Evolutionary conservation across 2,329 filamentous ascomycete species (phyloP), one percentile per base, ranked within the genome.

Genomic region (Lachnum nothofagi): DNA sequence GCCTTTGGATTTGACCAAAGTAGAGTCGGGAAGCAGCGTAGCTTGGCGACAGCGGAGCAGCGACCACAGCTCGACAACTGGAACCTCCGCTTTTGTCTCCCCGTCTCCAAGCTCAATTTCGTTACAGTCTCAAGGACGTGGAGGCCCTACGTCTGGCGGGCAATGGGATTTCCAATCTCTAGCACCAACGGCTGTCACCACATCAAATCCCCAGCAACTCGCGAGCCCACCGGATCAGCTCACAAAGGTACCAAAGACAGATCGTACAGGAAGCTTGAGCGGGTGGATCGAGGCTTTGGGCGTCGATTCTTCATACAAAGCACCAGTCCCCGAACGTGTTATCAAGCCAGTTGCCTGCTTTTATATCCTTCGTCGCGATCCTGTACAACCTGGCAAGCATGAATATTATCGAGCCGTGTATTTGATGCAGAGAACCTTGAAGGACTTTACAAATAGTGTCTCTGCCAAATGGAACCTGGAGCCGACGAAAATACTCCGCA

Each of bases 271-370:
- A 8, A 80, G 78, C 20, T 72, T 90, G 23, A 85, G 81, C 52
- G 86, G 87, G 5, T 95, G 86, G 83, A 93, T 97, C 54, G 90
- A 96, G 65, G 89, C 90, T 1, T 70, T 95, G 6, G 93, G 89
- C 25, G 88, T 97, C n/a, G 93, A 97, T 65, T 74, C 83, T 14
- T 79, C 78, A 2, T 98, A 97, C 65, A 81, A 85, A 49, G 85
- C 93, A 38, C 91, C 91, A 0, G 71, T 77, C 1, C 71, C 77
- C 1, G 88, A 94, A 60, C 80, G 78, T 49, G 72, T 76, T 7
- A 73, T 82, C 17, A 94, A 88, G 66, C 71, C 77, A 66, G 82
- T 94, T 35, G 91, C 91, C 42, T 96, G 91, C 70, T 90, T 97
- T 67, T 97, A 95, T 63, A 72, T 96, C 19, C 76, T 77, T 8